Conservation (phyloP, 108 stramenopile genomes). For the Skeletonema potamos region DNA sequence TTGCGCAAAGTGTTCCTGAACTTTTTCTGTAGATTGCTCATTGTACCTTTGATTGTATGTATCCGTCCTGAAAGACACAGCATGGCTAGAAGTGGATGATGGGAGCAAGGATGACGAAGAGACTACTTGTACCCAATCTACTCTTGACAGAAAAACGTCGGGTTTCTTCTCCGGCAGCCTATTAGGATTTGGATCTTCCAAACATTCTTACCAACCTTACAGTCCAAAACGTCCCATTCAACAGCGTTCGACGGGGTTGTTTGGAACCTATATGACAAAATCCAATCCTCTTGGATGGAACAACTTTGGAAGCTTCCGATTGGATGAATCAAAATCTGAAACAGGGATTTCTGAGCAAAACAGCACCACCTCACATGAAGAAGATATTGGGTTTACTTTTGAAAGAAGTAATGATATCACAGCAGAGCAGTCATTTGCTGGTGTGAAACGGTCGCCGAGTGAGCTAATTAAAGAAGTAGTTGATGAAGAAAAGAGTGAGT, state of each 20-base stretch:
- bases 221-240: slow-evolving; percentile 12
- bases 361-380: slow-evolving; percentile 1
- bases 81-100: slow-evolving; percentile 90
- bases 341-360: neutral
- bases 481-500: slow-evolving; percentile 15
- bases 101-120: slow-evolving; percentile 30
- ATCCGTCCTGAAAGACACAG: slow-evolving; percentile 51
- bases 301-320: slow-evolving; percentile 39
- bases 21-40: neutral
- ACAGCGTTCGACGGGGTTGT: slow-evolving; percentile 11
- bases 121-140: slow-evolving; percentile 17
- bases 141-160: slow-evolving; percentile 11
- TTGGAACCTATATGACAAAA: slow-evolving; percentile 10
- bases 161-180: slow-evolving; percentile 21
- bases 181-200: slow-evolving; percentile 41
- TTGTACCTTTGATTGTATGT: neutral
- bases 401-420: slow-evolving; percentile 26
- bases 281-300: slow-evolving; percentile 55
- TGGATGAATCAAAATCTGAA: slow-evolving; percentile 34
- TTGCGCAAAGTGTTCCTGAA: neutral
- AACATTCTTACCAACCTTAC: neutral
- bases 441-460: slow-evolving; percentile 1
- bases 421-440: slow-evolving; percentile 6
- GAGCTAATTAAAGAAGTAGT: neutral
- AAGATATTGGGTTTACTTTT: slow-evolving; percentile 52